Percentiles rank a stretch among this genome's conserved stretches.
Conservation (phyloP, 129 eudicot genomes). For the Centella asiatica region DNA sequence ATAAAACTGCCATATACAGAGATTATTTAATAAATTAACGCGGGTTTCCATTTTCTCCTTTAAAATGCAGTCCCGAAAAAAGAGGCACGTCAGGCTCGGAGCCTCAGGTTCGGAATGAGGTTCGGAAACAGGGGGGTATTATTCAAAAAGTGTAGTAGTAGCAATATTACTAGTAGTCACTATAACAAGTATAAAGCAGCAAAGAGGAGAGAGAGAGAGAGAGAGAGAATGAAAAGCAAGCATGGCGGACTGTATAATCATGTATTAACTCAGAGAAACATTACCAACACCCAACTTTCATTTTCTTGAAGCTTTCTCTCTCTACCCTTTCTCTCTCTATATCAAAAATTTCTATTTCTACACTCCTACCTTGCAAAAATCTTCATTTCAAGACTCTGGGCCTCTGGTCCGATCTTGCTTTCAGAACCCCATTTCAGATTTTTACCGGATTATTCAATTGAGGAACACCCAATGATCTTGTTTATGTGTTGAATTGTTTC, state of each 20-base stretch:
- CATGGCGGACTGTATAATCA: slow-evolving; percentile 27
- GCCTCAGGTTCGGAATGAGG: neutral
- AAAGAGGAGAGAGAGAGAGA: slow-evolving; percentile 23
- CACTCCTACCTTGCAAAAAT: slow-evolving; percentile 5
- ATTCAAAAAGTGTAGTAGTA: neutral
- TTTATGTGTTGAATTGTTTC: neutral
- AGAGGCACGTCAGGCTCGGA: neutral
- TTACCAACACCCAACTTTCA: neutral
- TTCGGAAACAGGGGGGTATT: neutral
- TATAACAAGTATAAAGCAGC: slow-evolving; percentile 34
- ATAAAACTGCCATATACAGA: too few species aligned
- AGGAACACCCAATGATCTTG: slow-evolving; percentile 1
- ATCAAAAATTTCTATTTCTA: neutral
- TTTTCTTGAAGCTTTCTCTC: slow-evolving; percentile 13
- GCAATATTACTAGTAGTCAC: neutral
- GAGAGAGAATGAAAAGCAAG: slow-evolving; percentile 21
- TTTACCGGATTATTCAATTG: neutral
- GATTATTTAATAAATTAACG: too few species aligned
- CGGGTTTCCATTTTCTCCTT: too few species aligned
- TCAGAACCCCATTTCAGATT: slow-evolving; percentile 7
- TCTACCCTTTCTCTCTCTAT: slow-evolving; percentile 2
- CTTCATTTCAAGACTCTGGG: neutral
- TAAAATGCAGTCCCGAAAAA: neutral
- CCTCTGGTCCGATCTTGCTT: slow-evolving; percentile 15
- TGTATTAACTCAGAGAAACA: slow-evolving; percentile 19